Evolutionary conservation across 768 basidiomycete genomes (phyloP), one percentile per base, ranked within the genome.

Genomic region (Omphalotus guepiniiformis): DNA sequence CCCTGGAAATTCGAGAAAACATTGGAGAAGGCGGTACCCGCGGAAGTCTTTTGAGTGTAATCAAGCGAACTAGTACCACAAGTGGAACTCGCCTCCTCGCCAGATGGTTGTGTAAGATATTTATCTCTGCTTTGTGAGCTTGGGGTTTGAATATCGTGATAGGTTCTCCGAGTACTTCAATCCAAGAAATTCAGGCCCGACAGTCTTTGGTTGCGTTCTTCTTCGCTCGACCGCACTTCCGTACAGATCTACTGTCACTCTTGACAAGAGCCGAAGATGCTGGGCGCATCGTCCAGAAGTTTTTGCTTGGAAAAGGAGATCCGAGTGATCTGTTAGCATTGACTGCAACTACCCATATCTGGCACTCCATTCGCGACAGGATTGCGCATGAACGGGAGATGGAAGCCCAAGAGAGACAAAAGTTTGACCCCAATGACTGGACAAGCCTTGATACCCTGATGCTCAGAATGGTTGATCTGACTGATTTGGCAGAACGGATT

Each of bases 91-190:
- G 92, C 19, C 71, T 88, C 22, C 73, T 94, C 16, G 65, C 78
- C 11, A 75, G 90, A 53, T 87, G 85, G 80, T 68, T 94, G 32
- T 88, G 91, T 93, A 66, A 57, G 79, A 66, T 6, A 46, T 41
- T 27, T 72, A 16, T 1, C 11, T 23, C 12, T 71, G 67, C 55
- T 74, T 23, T 72, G 70, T 75, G 54, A 55, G 62, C 62, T 12
- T 34, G 39, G 25, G 30, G 11, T 23, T 18, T 22, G 23, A 15
- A 16, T 21, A 47, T 55, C 41, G 53, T 51, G 49, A n/a, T 55
- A 92, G 89, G 86, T 62, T 89, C 89, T 27, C 91, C 91, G 0
- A 91, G 88, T 58, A 87, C 85, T 2, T 89, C 87, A 1, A 65
- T 82, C 11, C 52, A 60, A 13, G 87, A 90, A 57, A 90, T 93